phyloP scores from a whole-genome alignment of 164 flowering plant species.

The Platanus orientalis region DNA sequence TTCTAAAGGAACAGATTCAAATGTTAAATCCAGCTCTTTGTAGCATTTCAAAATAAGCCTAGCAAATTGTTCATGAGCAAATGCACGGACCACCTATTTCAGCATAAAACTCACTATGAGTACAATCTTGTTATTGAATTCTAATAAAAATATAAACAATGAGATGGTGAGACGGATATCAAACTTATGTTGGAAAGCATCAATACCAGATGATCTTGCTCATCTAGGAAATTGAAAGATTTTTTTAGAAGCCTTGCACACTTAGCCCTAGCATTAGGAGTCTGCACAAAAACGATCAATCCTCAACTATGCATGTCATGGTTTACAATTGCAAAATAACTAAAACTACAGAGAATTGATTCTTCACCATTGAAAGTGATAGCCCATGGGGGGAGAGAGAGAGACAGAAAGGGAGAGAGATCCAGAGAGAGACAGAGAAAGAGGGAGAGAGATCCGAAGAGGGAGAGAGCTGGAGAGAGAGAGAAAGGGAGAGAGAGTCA shows the following conservation, averaged over 20 bases:
- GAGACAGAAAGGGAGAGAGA: too few relatives aligned
- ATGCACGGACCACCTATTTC: slow-evolving; percentile 82
- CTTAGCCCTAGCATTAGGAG: slow-evolving; percentile 54
- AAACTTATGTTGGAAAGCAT: slow-evolving; percentile 2
- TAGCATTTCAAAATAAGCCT: slow-evolving; percentile 73
- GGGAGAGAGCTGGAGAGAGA: too few relatives aligned
- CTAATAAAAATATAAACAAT: background rate
- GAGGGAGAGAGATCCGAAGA: too few relatives aligned
- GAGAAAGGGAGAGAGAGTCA: too few relatives aligned
- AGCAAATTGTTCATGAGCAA: slow-evolving; percentile 96
- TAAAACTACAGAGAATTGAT: background rate
- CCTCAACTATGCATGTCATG: too few relatives aligned
- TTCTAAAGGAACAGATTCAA: slow-evolving; percentile 50
- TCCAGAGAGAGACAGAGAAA: too few relatives aligned
- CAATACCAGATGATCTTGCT: slow-evolving; percentile 82
- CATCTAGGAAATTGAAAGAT: slow-evolving; percentile 80
- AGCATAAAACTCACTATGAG: slow-evolving; percentile 5
- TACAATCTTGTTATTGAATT: background rate
- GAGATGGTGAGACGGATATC: background rate
- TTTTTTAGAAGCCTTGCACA: slow-evolving; percentile 70
- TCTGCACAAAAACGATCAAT: slow-evolving; percentile 41
- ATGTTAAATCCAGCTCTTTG: slow-evolving; percentile 57
- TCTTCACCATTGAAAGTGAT: slow-evolving; percentile 76
- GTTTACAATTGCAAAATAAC: background rate
- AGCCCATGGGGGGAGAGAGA: slow-evolving; percentile 94